These are phyloP conservation scores for grape (Vitis vinifera) DNA, from an alignment of 164 flowering plant species.

Conservation along the genomic window ASM3070453v1 NC_081815.1:5801001-5801500, in stretches of 20 bases:
- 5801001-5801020: neutral
- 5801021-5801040: neutral
- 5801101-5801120: neutral
- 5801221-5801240: constrained; percentile 8
- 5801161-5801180: too few relatives aligned
- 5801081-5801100: neutral
- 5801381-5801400: constrained; percentile 28
- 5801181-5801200: neutral
- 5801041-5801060: neutral
- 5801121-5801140: constrained; percentile 5
- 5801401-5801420: constrained; percentile 45
- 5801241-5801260: neutral
- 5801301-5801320: constrained; percentile 26
- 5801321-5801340: constrained; percentile 25
- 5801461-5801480: constrained; percentile 27
- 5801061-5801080: neutral
- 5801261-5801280: constrained; percentile 22
- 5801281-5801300: constrained; percentile 29
- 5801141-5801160: neutral
- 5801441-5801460: constrained; percentile 28
- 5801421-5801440: constrained; percentile 44
- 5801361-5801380: constrained; percentile 28
- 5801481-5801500: constrained; percentile 16
- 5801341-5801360: constrained; percentile 33
- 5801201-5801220: constrained; percentile 9